A percentile compares a stretch with the other conserved stretches of the same genome.
Conservation (phyloP, 2,329 filamentous ascomycete species). For the Monosporascus sp. region DNA sequence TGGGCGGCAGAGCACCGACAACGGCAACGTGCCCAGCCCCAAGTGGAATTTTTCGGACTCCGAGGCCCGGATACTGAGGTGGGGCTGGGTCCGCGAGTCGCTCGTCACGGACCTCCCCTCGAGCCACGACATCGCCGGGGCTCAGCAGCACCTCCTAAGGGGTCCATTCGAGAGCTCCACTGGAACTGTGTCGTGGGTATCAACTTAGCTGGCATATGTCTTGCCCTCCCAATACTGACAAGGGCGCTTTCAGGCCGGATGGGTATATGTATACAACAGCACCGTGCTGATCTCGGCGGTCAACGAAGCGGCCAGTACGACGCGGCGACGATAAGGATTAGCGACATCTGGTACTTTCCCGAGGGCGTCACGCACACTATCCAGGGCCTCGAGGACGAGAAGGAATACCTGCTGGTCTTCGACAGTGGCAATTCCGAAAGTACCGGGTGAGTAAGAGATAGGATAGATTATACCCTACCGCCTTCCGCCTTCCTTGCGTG, state of each 20-base stretch:
- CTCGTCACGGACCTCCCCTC: constrained; percentile 61
- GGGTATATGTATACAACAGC: constrained; percentile 56
- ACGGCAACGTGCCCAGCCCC: constrained; percentile 59
- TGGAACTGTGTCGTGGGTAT: constrained; percentile 60
- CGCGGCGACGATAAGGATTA: constrained; percentile 45
- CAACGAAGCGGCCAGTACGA: constrained; percentile 55
- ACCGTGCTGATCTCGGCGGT: constrained; percentile 55
- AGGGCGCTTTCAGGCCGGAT: constrained; percentile 48
- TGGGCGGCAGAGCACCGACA: constrained; percentile 58
- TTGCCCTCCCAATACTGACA: constrained; percentile 3
- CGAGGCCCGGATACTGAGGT: constrained; percentile 55
- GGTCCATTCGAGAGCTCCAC: constrained; percentile 60
- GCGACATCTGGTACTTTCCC: constrained; percentile 66
- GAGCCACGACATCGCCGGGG: constrained; percentile 61
- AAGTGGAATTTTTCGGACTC: constrained; percentile 68
- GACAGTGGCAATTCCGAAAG: constrained; percentile 64
- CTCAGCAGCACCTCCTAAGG: constrained; percentile 65
- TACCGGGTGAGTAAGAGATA: constrained; percentile 33
- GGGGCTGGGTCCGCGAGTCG: constrained; percentile 63
- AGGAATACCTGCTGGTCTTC: constrained; percentile 62
- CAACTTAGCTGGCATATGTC: neutral
- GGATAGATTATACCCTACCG: no score
- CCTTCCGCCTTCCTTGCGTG: no score
- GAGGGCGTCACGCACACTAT: constrained; percentile 58
- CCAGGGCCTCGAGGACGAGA: constrained; percentile 60